Evolutionary conservation across 192 early-diverging fungal genomes (phyloP), one percentile per base, ranked within the genome.

Genomic region (Gamsiella multidivaricata): DNA sequence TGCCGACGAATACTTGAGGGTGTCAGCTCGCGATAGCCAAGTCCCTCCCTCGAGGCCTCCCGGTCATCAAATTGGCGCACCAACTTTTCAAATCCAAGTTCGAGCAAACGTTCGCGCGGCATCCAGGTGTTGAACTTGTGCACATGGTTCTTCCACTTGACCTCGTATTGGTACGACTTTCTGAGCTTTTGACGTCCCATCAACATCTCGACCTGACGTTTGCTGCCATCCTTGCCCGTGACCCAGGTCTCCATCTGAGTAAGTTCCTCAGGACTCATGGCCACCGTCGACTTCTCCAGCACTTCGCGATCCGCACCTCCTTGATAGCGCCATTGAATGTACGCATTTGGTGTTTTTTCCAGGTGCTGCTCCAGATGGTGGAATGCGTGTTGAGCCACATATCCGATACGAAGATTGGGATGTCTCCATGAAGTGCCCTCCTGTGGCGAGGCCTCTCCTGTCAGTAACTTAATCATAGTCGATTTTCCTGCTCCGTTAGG

Each of bases 401-500:
- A 94, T 56, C 92, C 92, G 70, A 94, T 87, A 86, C 93, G 90
- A 15, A 94, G 82, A 79, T 91, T 92, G 81, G 92, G 93, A 76
- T 94, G 92, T 81, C 92, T 87, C 86, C 87, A 91, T 26, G 93
- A 87, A 23, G 84, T 85, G 69, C 92, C 92, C 23, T 83, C 80
- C 73, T 90, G 87, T 29, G 92, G 84, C 12, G 83, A 79, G 33
- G 88, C 80, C 81, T 94, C 92, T 55, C 92, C 93, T 53, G 90
- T 92, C 33, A 94, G 62, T 28, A 93, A 58, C 80, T 94, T 94
- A 83, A 94, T 92, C 83, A 92, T 85, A 31, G 93, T 94, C 1
- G 92, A 93, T 54, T 94, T 94, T 67, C 93, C 93, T 67, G 93
- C 93, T 79, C 93, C 93, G 71, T 94, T 94, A 26, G 92, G 87